A percentile compares a stretch with the other conserved stretches of the same genome.
Evolutionary conservation across 805 yeast species (phyloP).

Genomic region (Zygotorulaspora florentina): DNA sequence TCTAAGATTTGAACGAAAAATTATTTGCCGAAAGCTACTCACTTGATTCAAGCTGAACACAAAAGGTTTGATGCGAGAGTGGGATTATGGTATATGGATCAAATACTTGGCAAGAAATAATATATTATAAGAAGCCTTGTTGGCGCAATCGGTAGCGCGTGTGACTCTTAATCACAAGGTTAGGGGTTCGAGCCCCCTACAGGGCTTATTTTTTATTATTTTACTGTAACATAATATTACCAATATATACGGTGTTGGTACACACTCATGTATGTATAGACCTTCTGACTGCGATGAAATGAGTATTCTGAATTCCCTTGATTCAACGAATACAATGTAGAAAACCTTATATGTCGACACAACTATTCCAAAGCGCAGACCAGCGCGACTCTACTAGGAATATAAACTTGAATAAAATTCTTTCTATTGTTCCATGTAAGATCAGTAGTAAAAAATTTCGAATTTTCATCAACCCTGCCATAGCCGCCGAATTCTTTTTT

Average conservation of each 20-base stretch:
- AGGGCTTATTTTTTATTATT: constrained; percentile 16
- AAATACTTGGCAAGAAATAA: no score
- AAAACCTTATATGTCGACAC: background rate
- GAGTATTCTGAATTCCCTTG: no score
- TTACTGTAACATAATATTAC: no score
- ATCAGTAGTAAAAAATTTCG: constrained; percentile 65
- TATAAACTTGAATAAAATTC: constrained; percentile 70
- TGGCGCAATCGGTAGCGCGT: constrained; percentile 28
- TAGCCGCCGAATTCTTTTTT: constrained; percentile 75
- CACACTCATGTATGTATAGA: no score
- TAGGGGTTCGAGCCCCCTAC: constrained; percentile 28
- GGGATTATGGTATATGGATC: no score
- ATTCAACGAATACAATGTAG: background rate
- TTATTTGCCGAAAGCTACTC: no score
- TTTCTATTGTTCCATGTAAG: constrained; percentile 75
- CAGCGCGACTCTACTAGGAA: constrained; percentile 73
- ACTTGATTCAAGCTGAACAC: no score
- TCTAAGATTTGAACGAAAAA: no score
- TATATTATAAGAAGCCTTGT: constrained; percentile 13
- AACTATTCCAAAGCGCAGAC: constrained; percentile 46
- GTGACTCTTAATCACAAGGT: constrained; percentile 25
- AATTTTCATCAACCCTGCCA: constrained; percentile 53
- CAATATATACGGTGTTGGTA: no score
- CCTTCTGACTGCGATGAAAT: no score
- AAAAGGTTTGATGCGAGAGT: no score